A percentile compares a stretch with the other conserved stretches of the same genome.
Conservation (phyloP, 371 early-diverging fungal species). For the Batrachochytrium dendrobatidis region DNA sequence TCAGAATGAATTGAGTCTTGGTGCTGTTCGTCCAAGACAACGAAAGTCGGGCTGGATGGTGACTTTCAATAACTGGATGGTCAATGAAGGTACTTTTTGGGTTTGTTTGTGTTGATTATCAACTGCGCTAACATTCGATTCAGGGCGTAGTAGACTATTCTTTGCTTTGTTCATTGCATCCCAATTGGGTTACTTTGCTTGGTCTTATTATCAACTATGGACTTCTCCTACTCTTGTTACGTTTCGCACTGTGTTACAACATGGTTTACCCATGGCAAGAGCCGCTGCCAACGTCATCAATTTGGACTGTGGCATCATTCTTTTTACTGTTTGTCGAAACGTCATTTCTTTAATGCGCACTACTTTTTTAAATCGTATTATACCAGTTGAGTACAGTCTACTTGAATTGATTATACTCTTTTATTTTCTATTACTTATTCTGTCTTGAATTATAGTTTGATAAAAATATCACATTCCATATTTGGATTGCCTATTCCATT, state of each 20-base stretch:
- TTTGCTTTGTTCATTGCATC: constrained; percentile 26
- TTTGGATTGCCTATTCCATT: constrained; percentile 66
- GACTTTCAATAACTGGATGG: constrained; percentile 30
- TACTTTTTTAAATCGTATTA: constrained; percentile 60
- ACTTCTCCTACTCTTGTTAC: constrained; percentile 24
- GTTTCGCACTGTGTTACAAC: constrained; percentile 30
- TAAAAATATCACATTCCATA: constrained; percentile 75
- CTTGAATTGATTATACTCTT: neutral
- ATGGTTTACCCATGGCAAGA: constrained; percentile 42
- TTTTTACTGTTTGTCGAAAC: constrained; percentile 77
- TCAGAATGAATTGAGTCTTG: neutral
- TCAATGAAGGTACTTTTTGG: constrained; percentile 25
- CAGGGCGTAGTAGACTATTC: constrained; percentile 36
- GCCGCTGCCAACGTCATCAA: constrained; percentile 55
- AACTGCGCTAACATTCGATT: neutral
- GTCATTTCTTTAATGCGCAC: constrained; percentile 62
- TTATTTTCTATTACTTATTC: neutral
- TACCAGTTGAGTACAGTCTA: constrained; percentile 42
- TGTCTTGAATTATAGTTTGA: constrained; percentile 47
- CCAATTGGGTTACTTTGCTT: constrained; percentile 35
- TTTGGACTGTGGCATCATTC: constrained; percentile 63
- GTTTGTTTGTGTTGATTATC: neutral
- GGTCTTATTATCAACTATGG: constrained; percentile 25
- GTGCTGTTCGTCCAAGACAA: neutral
- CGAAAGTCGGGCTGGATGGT: constrained; percentile 13